Base-by-base conservation (phyloP, 345 rosid species). In the Hibiscus tridactylites region DNA sequence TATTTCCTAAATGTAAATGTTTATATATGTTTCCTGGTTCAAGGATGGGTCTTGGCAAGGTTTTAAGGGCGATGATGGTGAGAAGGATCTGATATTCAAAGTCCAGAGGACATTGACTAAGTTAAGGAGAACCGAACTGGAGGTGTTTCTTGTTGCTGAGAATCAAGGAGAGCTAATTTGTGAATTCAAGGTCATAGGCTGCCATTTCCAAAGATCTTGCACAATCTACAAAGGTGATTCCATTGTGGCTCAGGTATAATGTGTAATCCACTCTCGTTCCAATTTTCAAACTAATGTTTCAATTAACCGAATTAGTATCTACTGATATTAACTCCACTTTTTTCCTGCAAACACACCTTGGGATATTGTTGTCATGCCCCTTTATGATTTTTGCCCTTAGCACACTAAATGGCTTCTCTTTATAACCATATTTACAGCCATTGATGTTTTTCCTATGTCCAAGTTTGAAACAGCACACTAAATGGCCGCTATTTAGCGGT, bases 181-280 rank as follows among this genome's bases (percentile, higher is more conserved):
- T 19, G 80, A 83, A 62, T 78, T 90, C 53, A 84, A 71, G 71
- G 73, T 94, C 72, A 86, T 76, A 83, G 97, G 99, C 37, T 83
- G 71, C 61, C 82, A 86, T 31, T 95, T 90, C 78, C 92, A 84
- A 82, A 86, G 84, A 84, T 90, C 99, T 0, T 95, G 91, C 79
- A 90, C 93, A 37, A 84, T 95, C 39, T 89, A 83, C 67, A 79
- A 67, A 72, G 90, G 77, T 46, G 75, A 90, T 72, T 85, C 86
- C 58, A 83, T 90, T 9, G 83, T 88, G 1, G 99, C 97, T 4
- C 92, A 95, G 97, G 97, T 88, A 83, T 28, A 9, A n/a, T 54
- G 11, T 17, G 47, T 37, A 29, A 57, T 24, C 6, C 60, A 54
- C 17, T 17, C 15, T 17, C 21, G 2, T 71, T 44, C 9, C 26